These are phyloP conservation scores for Bolboschoenoplectus hybrid DNA, from an alignment of 202 grass and related monocot genomes.

Conservation along the genomic window DNA sequence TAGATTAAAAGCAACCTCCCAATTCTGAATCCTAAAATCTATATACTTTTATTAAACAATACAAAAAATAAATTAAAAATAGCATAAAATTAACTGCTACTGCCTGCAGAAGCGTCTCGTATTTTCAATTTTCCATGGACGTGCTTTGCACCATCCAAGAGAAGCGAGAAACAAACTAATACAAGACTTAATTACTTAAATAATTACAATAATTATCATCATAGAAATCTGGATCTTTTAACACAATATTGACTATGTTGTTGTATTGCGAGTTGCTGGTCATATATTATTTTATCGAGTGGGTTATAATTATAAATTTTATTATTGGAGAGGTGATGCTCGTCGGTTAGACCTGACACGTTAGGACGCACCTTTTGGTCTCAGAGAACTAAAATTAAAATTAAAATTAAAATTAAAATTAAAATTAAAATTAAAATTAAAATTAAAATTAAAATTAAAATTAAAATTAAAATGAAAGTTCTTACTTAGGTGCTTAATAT, in stretches of 20 bases:
- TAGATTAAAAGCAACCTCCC: background rate
- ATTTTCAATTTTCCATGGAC: background rate
- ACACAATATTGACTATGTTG: background rate
- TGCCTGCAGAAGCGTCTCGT: background rate
- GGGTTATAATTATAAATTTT: background rate
- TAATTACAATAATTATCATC: background rate
- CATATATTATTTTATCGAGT: background rate
- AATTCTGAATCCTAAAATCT: background rate
- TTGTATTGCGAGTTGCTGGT: background rate
- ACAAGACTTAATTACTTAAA: background rate
- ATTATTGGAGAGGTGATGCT: background rate
- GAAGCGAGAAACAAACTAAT: background rate
- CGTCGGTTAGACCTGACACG: background rate
- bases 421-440: background rate
- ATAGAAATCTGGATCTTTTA: background rate
- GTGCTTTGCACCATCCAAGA: slow-evolving; percentile 27
- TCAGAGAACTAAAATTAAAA: background rate
- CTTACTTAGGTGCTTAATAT: background rate
- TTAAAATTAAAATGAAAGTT: no score
- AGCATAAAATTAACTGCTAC: background rate
- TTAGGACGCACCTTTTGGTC: background rate
- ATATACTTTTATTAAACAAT: background rate
- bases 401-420: no score
- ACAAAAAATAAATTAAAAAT: background rate
- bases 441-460: background rate